Evolutionary conservation across 2,329 filamentous ascomycete genomes (phyloP).

Genomic region (Arthroderma uncinatum): DNA sequence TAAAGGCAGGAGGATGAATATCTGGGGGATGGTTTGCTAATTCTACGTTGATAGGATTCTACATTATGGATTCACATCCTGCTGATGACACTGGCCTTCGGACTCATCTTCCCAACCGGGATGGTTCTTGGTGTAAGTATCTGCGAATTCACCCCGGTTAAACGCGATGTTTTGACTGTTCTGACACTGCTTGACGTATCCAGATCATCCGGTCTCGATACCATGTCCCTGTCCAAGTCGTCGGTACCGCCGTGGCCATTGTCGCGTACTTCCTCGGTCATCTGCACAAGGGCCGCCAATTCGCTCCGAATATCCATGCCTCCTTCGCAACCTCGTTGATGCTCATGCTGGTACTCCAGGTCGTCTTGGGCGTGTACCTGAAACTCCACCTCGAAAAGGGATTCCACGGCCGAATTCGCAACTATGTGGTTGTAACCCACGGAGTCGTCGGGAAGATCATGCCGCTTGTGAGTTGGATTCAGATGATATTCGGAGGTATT

Average conservation of each 20-base stretch:
- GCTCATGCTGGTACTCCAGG: conserved; percentile 64
- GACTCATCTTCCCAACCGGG: conserved; percentile 81
- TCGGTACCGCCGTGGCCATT: conserved; percentile 64
- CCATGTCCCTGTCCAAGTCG: conserved; percentile 80
- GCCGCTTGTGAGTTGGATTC: conserved; percentile 76
- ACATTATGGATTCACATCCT: conserved; percentile 92
- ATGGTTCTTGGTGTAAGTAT: conserved; percentile 81
- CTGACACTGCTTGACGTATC: conserved; percentile 9
- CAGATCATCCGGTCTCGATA: conserved; percentile 82
- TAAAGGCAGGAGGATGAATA: conserved; percentile 23
- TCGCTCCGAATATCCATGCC: conserved; percentile 68
- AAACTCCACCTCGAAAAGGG: conserved; percentile 81
- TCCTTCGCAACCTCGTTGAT: conserved; percentile 71
- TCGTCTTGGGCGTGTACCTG: conserved; percentile 73
- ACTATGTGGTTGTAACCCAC: conserved; percentile 60
- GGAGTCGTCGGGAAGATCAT: conserved; percentile 76
- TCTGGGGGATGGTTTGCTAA: not conserved
- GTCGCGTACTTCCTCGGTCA: conserved; percentile 87
- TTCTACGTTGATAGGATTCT: conserved; percentile 45
- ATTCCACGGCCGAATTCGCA: conserved; percentile 66
- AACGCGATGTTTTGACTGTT: conserved; percentile 3
- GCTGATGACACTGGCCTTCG: conserved; percentile 75
- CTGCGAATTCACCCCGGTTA: not conserved
- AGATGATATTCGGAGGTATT: conserved; percentile 95
- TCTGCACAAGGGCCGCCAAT: conserved; percentile 77